These are phyloP conservation scores for Prototheca wickerhamii DNA, from an alignment of 163 green algal species.

Conservation along the genomic window DNA sequence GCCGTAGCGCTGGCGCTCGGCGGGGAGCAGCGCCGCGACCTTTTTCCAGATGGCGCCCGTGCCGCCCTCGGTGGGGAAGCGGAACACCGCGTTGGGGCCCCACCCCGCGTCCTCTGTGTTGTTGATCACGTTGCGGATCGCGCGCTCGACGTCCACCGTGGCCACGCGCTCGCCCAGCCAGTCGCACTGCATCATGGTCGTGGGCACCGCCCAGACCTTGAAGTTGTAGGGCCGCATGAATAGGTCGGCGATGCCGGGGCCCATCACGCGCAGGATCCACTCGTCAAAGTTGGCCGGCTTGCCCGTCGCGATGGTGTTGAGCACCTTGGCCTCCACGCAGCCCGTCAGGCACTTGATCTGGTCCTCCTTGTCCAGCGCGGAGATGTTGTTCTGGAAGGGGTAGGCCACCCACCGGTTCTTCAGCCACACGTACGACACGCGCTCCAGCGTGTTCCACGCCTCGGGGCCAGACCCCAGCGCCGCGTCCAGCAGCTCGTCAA, in stretches of 20 bases:
- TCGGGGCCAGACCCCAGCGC: not conserved
- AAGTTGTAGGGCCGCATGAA: constrained; percentile 97
- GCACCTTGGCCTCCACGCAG: constrained; percentile 76
- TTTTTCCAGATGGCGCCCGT: constrained; percentile 87
- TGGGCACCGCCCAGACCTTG: constrained; percentile 59
- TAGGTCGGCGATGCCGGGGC: constrained; percentile 75
- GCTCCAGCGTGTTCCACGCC: constrained; percentile 77
- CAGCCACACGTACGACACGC: constrained; percentile 84
- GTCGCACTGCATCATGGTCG: constrained; percentile 72
- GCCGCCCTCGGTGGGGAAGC: constrained; percentile 72
- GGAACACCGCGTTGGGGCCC: constrained; percentile 84
- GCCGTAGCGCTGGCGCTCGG: constrained; percentile 49
- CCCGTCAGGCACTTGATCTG: constrained; percentile 77
- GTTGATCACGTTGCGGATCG: constrained; percentile 77
- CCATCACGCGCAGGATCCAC: constrained; percentile 87
- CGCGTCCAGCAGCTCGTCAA: constrained; percentile 74
- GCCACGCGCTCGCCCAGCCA: constrained; percentile 90
- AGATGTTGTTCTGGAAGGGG: constrained; percentile 87
- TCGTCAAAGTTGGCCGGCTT: constrained; percentile 88
- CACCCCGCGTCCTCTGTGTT: constrained; percentile 80
- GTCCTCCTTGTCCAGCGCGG: constrained; percentile 70
- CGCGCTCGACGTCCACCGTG: constrained; percentile 71
- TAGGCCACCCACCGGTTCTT: constrained; percentile 83
- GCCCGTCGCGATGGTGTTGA: constrained; percentile 44
- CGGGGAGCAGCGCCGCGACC: constrained; percentile 75